Evolutionary conservation across 148 eudicot species (phyloP).

Genomic region (Nyssa sinensis): DNA sequence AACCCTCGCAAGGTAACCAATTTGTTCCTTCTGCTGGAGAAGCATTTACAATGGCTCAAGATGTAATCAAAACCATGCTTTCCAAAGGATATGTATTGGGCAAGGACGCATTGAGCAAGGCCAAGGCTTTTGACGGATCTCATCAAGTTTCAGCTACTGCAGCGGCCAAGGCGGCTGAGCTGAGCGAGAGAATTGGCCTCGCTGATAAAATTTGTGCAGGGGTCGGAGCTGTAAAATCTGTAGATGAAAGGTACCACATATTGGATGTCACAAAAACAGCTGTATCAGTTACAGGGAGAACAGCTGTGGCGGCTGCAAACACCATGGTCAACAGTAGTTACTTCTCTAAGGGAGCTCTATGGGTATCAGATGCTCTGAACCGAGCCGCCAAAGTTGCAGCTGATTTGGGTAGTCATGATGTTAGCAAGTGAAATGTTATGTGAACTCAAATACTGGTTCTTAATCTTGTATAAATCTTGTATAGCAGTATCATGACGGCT

Average conservation of each 20-base stretch:
- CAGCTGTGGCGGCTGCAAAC: slow-evolving; percentile 63
- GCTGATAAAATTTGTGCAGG: slow-evolving; percentile 64
- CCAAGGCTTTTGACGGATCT: slow-evolving; percentile 83
- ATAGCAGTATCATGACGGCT: too few relatives aligned
- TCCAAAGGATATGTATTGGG: slow-evolving; percentile 72
- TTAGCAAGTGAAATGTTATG: slow-evolving; percentile 15
- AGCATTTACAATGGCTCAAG: slow-evolving; percentile 76
- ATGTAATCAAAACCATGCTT: slow-evolving; percentile 65
- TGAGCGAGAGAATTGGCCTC: slow-evolving; percentile 66
- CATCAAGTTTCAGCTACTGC: slow-evolving; percentile 70
- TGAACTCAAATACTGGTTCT: neutral
- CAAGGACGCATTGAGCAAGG: slow-evolving; percentile 61
- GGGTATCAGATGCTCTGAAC: slow-evolving; percentile 68
- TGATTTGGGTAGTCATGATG: slow-evolving; percentile 46
- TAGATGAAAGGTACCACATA: slow-evolving; percentile 57
- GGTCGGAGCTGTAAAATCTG: slow-evolving; percentile 57
- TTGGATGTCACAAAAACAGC: slow-evolving; percentile 56
- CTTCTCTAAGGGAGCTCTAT: slow-evolving; percentile 71
- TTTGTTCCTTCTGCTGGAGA: slow-evolving; percentile 68
- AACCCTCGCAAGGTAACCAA: slow-evolving; percentile 35
- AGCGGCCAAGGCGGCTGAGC: slow-evolving; percentile 68
- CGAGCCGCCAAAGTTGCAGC: slow-evolving; percentile 74
- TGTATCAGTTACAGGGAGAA: slow-evolving; percentile 62
- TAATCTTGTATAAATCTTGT: slow-evolving; percentile 1
- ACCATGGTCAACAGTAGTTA: slow-evolving; percentile 73